Conservation (phyloP, 73 alveolate species). For the Uronychia setigera region DNA sequence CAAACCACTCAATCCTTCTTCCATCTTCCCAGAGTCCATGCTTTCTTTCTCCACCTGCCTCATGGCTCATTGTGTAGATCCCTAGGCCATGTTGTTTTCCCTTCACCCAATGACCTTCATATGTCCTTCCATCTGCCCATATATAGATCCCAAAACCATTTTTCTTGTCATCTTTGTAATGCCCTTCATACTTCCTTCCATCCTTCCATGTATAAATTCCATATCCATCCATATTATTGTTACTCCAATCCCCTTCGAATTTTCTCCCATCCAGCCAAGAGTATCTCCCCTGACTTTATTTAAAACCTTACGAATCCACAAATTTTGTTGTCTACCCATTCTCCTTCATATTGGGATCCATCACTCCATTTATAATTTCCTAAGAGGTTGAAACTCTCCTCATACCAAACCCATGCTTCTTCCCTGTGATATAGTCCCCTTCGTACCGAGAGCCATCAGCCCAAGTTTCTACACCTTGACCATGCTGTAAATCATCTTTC, state of each 20-base stretch:
- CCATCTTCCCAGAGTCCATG: slow-evolving; percentile 71
- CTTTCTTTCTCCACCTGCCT: slow-evolving; percentile 9
- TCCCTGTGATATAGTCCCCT: slow-evolving; percentile 69
- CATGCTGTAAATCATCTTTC: slow-evolving; percentile 76
- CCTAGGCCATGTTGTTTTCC: slow-evolving; percentile 71
- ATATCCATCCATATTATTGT: slow-evolving; percentile 77
- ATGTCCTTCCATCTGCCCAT: slow-evolving; percentile 59
- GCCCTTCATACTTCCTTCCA: slow-evolving; percentile 61
- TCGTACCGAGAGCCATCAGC: slow-evolving; percentile 73
- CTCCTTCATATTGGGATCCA: slow-evolving; percentile 68
- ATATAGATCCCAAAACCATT: slow-evolving; percentile 57
- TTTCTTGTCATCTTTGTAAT: slow-evolving; percentile 53
- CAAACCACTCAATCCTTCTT: slow-evolving; percentile 59
- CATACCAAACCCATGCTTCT: slow-evolving; percentile 75
- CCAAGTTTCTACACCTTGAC: slow-evolving; percentile 81
- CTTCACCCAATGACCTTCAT: slow-evolving; percentile 45
- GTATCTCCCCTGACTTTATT: slow-evolving; percentile 37
- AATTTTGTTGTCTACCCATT: slow-evolving; percentile 70
- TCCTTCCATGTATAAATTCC: slow-evolving; percentile 60
- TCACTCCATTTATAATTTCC: slow-evolving; percentile 72
- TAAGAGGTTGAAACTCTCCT: neutral
- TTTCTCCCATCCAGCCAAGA: slow-evolving; percentile 77
- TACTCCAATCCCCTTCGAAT: slow-evolving; percentile 78
- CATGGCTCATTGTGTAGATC: neutral
- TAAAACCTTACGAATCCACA: slow-evolving; percentile 57